These are phyloP conservation scores for Barbarea vulgaris DNA, from an alignment of 345 rosid genomes.

Conservation along the genomic window DNA sequence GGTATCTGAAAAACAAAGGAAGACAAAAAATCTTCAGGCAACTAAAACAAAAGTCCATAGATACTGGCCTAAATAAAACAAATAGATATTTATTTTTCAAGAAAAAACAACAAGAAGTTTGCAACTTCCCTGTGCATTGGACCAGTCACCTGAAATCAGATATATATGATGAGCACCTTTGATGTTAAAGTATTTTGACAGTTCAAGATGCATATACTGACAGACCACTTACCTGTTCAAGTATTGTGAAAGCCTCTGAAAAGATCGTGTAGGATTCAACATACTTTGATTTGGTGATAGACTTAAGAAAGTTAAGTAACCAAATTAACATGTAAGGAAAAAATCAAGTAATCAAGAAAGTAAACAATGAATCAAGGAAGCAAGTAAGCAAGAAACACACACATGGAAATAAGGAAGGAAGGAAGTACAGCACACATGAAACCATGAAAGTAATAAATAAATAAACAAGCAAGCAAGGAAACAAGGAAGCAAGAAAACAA, in stretches of 20 bases:
- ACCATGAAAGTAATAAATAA: no score
- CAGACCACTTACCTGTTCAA: conserved; percentile 76
- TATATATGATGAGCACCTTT: conserved; percentile 17
- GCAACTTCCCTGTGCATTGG: conserved; percentile 99
- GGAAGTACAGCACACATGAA: no score
- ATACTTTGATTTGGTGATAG: no score
- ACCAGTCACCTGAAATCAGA: conserved; percentile 85
- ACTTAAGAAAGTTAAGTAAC: no score
- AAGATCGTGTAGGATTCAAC: conserved; percentile 86
- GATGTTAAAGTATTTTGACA: neutral
- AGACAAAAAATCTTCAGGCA: conserved; percentile 6
- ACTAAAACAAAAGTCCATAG: neutral
- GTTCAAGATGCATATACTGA: conserved; percentile 4
- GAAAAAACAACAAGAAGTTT: conserved; percentile 50
- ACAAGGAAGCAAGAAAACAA: no score
- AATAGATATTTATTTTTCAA: neutral
- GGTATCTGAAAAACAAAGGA: conserved; percentile 61
- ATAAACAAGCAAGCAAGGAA: no score
- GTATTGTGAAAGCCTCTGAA: conserved; percentile 93
- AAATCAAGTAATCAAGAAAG: no score
- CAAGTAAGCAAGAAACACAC: no score
- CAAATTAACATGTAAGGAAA: no score
- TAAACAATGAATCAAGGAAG: no score
- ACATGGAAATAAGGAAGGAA: no score
- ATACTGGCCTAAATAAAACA: neutral